Base-by-base conservation (phyloP, 768 basidiomycete genomes). In the Cantharellus anzutake region DNA sequence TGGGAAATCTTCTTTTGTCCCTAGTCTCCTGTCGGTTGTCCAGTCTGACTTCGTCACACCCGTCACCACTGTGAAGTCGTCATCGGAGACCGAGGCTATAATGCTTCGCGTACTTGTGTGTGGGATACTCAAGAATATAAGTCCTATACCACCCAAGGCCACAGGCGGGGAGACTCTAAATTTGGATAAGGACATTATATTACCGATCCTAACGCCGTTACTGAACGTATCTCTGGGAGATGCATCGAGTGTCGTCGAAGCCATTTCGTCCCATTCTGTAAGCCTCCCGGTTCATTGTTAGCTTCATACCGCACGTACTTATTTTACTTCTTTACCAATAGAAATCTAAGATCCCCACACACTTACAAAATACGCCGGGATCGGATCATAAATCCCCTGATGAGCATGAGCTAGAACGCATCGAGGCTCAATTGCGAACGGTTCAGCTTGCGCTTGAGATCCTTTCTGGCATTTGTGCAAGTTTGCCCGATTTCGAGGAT, bases 361-460 rank as follows among this genome's bases (percentile, higher is more conserved):
- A 73, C 71, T 68, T 83, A 4, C 81, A 84, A 67, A 74, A 81
- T 62, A 73, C 77, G 0, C 84, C 86, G 5, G 79, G 83, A 67
- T 79, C 81, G 7, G 92, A 93, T 66, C 82, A 93, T 68, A 84
- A 79, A 68, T 77, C 83, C 2, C 67, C 74, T 1, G 76, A 76
- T 11, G 85, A 92, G 66, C 59, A 80, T 5, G 81, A 84, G 65
- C 75, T 96, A 2, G 85, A 87, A 62, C 72, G 72, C 38, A 72
- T 91, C 11, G 92, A 97, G 70, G 72, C 74, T 14, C 78, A 72
- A 59, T 69, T 96, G 58, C 76, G 82, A 64, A 85, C 84, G 1
- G 76, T 88, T 5, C 84, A 86, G 63, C 76, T 92, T 40, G 80
- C 84, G n/a, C 73, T 96, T 37, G 92, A 97, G 71, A 80, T 96